phyloP scores from a whole-genome alignment of 2,329 filamentous ascomycete genomes.

The Epichloe uncinata region DNA sequence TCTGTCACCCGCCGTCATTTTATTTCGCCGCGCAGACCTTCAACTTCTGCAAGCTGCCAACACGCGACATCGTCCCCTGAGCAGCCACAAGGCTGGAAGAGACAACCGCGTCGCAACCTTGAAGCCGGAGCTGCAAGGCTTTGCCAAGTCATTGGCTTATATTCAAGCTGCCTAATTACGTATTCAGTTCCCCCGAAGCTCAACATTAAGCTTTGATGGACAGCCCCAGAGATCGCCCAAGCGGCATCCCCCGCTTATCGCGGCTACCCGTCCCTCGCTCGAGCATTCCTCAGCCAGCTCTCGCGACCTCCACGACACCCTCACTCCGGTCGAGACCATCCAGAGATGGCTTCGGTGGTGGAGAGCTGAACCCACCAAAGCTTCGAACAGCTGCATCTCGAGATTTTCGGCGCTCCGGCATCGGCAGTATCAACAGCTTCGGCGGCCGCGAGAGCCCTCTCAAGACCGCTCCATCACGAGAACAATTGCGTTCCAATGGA shows the following conservation, averaged over 20 bases:
- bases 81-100: background rate
- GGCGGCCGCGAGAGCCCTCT: slow-evolving; percentile 8
- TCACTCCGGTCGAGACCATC: background rate
- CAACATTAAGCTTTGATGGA: slow-evolving; percentile 14
- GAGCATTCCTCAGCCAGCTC: slow-evolving; percentile 18
- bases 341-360: slow-evolving; percentile 7
- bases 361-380: slow-evolving; percentile 26
- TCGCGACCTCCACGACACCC: slow-evolving; percentile 13
- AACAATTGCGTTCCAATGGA: slow-evolving; percentile 10
- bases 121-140: background rate
- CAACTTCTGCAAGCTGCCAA: background rate
- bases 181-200: too few relatives aligned
- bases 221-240: slow-evolving; percentile 22
- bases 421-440: slow-evolving; percentile 10
- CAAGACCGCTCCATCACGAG: slow-evolving; percentile 9
- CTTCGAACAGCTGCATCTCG: slow-evolving; percentile 28
- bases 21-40: background rate
- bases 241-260: slow-evolving; percentile 23
- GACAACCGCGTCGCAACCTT: background rate
- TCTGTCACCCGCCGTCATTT: too few relatives aligned
- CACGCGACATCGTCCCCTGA: background rate
- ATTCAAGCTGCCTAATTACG: background rate
- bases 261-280: slow-evolving; percentile 25
- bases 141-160: background rate
- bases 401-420: slow-evolving; percentile 21